Evolutionary conservation across 768 basidiomycete genomes (phyloP).

Genomic region (Fibroporia radiculosa): DNA sequence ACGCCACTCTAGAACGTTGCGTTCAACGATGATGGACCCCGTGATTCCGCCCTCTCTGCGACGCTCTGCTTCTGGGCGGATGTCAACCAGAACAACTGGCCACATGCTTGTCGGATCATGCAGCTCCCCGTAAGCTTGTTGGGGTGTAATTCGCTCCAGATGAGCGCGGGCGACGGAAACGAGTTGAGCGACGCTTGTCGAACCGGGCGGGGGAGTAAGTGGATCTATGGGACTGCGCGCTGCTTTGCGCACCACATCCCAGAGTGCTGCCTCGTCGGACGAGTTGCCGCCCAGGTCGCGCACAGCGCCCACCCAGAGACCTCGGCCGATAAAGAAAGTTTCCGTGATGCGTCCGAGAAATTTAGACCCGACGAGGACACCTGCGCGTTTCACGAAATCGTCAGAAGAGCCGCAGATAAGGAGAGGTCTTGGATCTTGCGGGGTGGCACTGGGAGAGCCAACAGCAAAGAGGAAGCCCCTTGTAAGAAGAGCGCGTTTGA

Average conservation of each 20-base stretch:
- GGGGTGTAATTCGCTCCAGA: conserved; percentile 55
- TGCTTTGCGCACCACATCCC: conserved; percentile 64
- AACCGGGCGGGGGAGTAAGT: conserved; percentile 54
- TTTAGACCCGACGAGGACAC: conserved; percentile 57
- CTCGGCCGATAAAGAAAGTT: conserved; percentile 25
- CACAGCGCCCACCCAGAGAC: conserved; percentile 37
- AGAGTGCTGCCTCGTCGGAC: conserved; percentile 60
- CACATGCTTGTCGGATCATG: conserved; percentile 36
- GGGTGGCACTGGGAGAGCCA: conserved; percentile 2
- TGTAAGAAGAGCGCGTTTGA: conserved; percentile 32
- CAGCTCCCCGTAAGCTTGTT: conserved; percentile 54
- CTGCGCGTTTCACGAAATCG: conserved; percentile 56
- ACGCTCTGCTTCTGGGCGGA: conserved; percentile 59
- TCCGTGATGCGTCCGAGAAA: conserved; percentile 54
- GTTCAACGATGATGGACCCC: conserved; percentile 66
- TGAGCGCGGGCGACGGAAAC: conserved; percentile 52
- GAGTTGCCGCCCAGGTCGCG: conserved; percentile 43
- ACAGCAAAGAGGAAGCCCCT: conserved; percentile 13
- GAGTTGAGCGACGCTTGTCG: conserved; percentile 48
- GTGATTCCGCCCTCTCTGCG: conserved; percentile 48
- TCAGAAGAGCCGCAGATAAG: conserved; percentile 51
- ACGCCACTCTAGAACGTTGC: conserved; percentile 74
- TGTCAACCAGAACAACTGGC: conserved; percentile 72
- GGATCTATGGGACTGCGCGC: conserved; percentile 54
- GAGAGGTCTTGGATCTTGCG: conserved; percentile 28